These are phyloP conservation scores for Citeromyces hawaiiensis DNA, from an alignment of 1,139 yeast species.

Conservation along the genomic window DNA sequence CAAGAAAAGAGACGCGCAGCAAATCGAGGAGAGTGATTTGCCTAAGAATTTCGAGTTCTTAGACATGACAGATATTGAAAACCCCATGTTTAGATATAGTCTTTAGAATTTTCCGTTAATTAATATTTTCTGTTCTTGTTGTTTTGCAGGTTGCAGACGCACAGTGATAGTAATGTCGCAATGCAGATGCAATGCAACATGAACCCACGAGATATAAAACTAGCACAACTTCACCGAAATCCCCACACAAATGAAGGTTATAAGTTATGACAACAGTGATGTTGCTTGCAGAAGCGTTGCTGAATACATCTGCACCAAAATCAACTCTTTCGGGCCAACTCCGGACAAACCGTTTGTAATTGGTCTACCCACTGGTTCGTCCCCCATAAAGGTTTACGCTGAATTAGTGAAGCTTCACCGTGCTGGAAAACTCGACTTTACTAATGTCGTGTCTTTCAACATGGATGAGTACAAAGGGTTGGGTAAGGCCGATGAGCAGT, in stretches of 20 bases:
- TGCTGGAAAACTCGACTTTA: constrained; percentile 30
- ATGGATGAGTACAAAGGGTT: constrained; percentile 51
- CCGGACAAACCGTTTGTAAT: constrained; percentile 37
- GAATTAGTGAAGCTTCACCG: constrained; percentile 32
- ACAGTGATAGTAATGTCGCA: not conserved
- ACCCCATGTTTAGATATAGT: constrained; percentile 21
- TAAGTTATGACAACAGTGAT: constrained; percentile 8
- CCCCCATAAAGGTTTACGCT: constrained; percentile 47
- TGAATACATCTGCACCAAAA: constrained; percentile 28
- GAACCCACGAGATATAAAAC: not conserved
- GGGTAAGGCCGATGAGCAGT: constrained; percentile 33
- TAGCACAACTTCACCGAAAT: not conserved
- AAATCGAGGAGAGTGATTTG: constrained; percentile 2
- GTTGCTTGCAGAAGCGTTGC: constrained; percentile 41
- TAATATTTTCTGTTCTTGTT: too few species aligned
- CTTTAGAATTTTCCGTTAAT: constrained; percentile 6
- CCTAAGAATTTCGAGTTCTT: constrained; percentile 16
- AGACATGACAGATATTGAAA: constrained; percentile 25
- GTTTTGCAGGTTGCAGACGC: not conserved
- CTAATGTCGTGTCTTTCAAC: constrained; percentile 46
- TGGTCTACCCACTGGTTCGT: constrained; percentile 56
- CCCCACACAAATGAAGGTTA: not conserved
- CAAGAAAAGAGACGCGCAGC: constrained; percentile 21
- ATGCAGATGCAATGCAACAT: not conserved
- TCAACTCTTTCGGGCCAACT: constrained; percentile 34